Conservation (phyloP, 768 basidiomycete genomes). For the Hypholoma fasciculare region DNA sequence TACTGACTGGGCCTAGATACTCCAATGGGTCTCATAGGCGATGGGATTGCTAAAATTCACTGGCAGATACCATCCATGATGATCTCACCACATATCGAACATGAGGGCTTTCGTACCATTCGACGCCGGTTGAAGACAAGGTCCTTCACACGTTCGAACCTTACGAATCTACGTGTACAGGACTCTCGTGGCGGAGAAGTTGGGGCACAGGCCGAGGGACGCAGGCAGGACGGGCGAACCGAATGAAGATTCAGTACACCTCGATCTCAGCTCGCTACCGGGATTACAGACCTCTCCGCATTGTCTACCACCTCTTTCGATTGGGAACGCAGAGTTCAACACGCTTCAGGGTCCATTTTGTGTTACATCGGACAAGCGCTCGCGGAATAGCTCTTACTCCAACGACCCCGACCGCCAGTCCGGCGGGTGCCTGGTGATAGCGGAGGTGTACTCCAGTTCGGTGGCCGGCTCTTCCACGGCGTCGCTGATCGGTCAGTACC, state of each 20-base stretch:
- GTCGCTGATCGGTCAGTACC: conserved; percentile 43
- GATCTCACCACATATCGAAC: conserved; percentile 97
- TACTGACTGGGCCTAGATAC: not conserved
- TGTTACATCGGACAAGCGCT: conserved; percentile 36
- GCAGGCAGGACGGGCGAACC: conserved; percentile 4
- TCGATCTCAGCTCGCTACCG: conserved; percentile 25
- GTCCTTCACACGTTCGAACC: conserved; percentile 67
- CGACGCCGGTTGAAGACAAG: conserved; percentile 85
- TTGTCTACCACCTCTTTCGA: conserved; percentile 16
- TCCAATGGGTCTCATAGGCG: conserved; percentile 79
- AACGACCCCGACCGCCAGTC: conserved; percentile 30
- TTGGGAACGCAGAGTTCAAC: not conserved
- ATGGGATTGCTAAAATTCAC: conserved; percentile 89
- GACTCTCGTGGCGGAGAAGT: conserved; percentile 55
- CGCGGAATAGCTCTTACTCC: conserved; percentile 30
- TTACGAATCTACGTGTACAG: conserved; percentile 33
- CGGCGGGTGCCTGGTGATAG: conserved; percentile 25
- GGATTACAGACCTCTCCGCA: conserved; percentile 17
- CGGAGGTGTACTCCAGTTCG: conserved; percentile 38
- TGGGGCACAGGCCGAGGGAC: conserved; percentile 39
- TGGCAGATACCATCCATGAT: conserved; percentile 87
- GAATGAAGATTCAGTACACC: conserved; percentile 35
- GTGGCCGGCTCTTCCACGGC: conserved; percentile 51
- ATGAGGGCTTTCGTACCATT: conserved; percentile 94
- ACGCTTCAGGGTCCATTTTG: conserved; percentile 43